Evolutionary conservation across 1,139 yeast species (phyloP).

Genomic region (Meyerozyma athensensis): DNA sequence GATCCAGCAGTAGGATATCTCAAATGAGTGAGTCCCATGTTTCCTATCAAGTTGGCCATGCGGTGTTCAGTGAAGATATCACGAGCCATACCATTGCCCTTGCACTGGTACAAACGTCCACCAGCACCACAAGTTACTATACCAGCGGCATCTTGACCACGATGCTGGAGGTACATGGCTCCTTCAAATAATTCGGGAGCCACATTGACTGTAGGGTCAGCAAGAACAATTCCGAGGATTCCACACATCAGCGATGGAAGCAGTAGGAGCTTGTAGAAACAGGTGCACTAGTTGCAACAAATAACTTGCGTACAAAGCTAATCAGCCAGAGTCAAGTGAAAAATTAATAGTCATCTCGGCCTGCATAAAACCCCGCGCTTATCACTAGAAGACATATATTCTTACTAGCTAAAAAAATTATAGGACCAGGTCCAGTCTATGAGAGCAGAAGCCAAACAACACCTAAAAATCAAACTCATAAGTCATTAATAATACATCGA

Average conservation of each 20-base stretch:
- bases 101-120: slow-evolving; percentile 93
- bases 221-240: slow-evolving; percentile 79
- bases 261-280: too few species aligned
- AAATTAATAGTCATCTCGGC: not conserved
- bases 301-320: not conserved
- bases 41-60: slow-evolving; percentile 77
- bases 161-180: slow-evolving; percentile 87
- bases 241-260: slow-evolving; percentile 71
- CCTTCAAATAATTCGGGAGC: slow-evolving; percentile 93
- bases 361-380: slow-evolving; percentile 1
- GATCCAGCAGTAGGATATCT: slow-evolving; percentile 99
- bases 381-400: not conserved
- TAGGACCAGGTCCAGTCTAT: slow-evolving; percentile 1
- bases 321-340: slow-evolving; percentile 5
- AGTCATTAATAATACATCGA: slow-evolving; percentile 3
- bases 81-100: slow-evolving; percentile 98
- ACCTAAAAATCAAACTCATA: slow-evolving; percentile 1
- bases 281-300: too few species aligned
- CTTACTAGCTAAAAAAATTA: slow-evolving; percentile 1
- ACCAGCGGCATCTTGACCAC: slow-evolving; percentile 99
- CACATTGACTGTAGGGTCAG: slow-evolving; percentile 68
- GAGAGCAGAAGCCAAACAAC: slow-evolving; percentile 1
- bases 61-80: slow-evolving; percentile 89
- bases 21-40: slow-evolving; percentile 92
- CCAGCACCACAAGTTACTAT: slow-evolving; percentile 92